phyloP scores from a whole-genome alignment of 768 basidiomycete genomes.

The Infundibulicybe gibba region DNA sequence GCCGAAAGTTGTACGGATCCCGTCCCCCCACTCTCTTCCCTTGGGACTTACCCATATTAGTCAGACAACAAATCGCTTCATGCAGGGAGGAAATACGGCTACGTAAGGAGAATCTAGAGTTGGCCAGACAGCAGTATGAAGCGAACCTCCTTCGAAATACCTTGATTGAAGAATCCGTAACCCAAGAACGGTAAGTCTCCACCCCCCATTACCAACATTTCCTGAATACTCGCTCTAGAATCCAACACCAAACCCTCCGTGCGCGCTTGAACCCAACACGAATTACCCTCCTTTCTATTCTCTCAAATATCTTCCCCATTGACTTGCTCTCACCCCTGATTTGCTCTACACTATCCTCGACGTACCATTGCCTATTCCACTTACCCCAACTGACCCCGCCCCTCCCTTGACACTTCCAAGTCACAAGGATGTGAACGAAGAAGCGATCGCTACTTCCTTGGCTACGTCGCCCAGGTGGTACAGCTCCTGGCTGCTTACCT shows the following conservation, averaged over 20 bases:
- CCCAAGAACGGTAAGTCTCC: conserved; percentile 32
- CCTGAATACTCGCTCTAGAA: conserved; percentile 30
- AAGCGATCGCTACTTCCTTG: conserved; percentile 82
- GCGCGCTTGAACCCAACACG: conserved; percentile 49
- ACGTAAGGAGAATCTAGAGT: conserved; percentile 42
- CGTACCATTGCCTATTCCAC: conserved; percentile 88
- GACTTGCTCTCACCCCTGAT: conserved; percentile 78
- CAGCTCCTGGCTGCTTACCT: conserved; percentile 79
- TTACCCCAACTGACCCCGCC: conserved; percentile 69
- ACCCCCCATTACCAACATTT: conserved; percentile 2
- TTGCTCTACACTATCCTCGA: conserved; percentile 86
- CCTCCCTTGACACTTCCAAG: conserved; percentile 70
- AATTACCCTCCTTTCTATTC: conserved; percentile 61
- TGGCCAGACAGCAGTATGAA: conserved; percentile 36
- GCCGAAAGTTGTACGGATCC: conserved; percentile 41
- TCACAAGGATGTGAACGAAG: conserved; percentile 78
- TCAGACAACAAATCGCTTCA: conserved; percentile 22
- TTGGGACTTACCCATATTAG: conserved; percentile 12
- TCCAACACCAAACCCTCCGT: conserved; percentile 41
- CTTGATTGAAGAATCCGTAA: conserved; percentile 26
- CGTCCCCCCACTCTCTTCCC: no score
- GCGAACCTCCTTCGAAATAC: conserved; percentile 21
- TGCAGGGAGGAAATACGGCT: conserved; percentile 33
- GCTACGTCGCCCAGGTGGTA: conserved; percentile 85
- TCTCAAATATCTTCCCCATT: conserved; percentile 85